Conservation (phyloP, 106 monocot species). For the Apostasia shenzhenica region DNA sequence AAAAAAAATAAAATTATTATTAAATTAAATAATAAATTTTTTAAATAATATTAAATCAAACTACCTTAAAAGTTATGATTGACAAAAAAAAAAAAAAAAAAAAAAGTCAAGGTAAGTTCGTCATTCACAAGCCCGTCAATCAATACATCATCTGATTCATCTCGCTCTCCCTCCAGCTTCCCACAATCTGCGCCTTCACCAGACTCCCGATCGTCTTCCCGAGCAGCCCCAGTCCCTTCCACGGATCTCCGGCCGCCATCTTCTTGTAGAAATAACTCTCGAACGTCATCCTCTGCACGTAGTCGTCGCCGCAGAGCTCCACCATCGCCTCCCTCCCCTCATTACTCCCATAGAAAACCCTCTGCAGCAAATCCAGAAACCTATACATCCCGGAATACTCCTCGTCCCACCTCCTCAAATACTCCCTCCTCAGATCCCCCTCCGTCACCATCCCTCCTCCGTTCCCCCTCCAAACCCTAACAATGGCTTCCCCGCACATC, state of each 20-base stretch:
- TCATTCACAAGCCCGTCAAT: too few species aligned
- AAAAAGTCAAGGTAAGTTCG: too few species aligned
- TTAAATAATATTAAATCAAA: too few species aligned
- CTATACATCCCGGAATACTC: slow-evolving; percentile 53
- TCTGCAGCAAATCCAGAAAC: slow-evolving; percentile 67
- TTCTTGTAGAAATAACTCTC: slow-evolving; percentile 78
- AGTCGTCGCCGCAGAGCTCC: slow-evolving; percentile 82
- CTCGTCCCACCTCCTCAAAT: slow-evolving; percentile 64
- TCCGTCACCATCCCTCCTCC: slow-evolving; percentile 33
- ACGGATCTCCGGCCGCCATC: slow-evolving; percentile 33
- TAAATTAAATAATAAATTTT: too few species aligned
- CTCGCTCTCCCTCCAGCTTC: slow-evolving; percentile 31
- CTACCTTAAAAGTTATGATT: too few species aligned
- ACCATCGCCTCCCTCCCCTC: slow-evolving; percentile 73
- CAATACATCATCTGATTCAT: too few species aligned
- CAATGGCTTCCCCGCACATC: slow-evolving; percentile 78
- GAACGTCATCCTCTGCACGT: slow-evolving; percentile 89
- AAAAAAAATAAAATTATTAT: too few species aligned
- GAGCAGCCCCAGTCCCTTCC: slow-evolving; percentile 48
- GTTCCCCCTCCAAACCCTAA: slow-evolving; percentile 27
- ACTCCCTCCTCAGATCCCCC: slow-evolving; percentile 48
- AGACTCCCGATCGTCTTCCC: slow-evolving; percentile 42
- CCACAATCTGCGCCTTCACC: slow-evolving; percentile 36
- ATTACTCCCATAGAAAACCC: slow-evolving; percentile 72
- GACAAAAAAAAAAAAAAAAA: too few species aligned